Percentiles rank a stretch among this genome's conserved stretches.
phyloP scores from a whole-genome alignment of 352 stramenopile species.

The Phytophthora pisi region DNA sequence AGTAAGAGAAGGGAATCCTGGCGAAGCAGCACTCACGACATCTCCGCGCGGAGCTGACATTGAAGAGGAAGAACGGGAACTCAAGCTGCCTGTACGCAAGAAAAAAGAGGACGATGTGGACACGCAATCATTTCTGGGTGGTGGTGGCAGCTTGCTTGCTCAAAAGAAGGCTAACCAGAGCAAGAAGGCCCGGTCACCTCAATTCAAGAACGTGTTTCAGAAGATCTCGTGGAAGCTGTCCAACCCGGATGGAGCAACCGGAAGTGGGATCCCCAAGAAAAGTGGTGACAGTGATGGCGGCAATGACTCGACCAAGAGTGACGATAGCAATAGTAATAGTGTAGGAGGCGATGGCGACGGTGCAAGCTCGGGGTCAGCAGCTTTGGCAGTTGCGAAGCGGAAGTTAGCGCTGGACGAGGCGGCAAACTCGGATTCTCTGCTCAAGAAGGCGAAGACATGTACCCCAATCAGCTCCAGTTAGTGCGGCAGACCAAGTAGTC shows the following conservation, averaged over 20 bases:
- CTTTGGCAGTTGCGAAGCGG: conserved; percentile 51
- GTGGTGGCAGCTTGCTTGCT: conserved; percentile 41
- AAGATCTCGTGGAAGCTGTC: conserved; percentile 74
- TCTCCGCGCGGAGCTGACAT: conserved; percentile 26
- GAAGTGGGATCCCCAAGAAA: conserved; percentile 16
- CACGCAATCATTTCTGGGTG: conserved; percentile 55
- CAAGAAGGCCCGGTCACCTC: conserved; percentile 51
- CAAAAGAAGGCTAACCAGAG: conserved; percentile 55
- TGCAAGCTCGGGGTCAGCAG: conserved; percentile 19
- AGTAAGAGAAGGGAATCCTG: conserved; percentile 45
- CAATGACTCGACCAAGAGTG: conserved; percentile 10
- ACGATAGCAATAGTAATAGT: conserved; percentile 45
- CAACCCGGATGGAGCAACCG: conserved; percentile 20
- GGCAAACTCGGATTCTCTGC: conserved; percentile 55
- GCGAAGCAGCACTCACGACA: conserved; percentile 10
- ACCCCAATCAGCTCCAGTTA: conserved; percentile 77
- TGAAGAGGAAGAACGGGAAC: conserved; percentile 48
- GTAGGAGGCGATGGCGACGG: conserved; percentile 28
- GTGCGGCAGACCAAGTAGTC: conserved; percentile 6
- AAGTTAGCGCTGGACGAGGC: conserved; percentile 67
- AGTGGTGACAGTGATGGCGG: conserved; percentile 10
- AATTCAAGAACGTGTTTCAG: conserved; percentile 83
- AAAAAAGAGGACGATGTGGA: conserved; percentile 64
- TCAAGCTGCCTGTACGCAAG: conserved; percentile 65
- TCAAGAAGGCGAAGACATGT: conserved; percentile 79